Evolutionary conservation across 169 alveolate genomes (phyloP).

Genomic region (Eimeria zaria): DNA sequence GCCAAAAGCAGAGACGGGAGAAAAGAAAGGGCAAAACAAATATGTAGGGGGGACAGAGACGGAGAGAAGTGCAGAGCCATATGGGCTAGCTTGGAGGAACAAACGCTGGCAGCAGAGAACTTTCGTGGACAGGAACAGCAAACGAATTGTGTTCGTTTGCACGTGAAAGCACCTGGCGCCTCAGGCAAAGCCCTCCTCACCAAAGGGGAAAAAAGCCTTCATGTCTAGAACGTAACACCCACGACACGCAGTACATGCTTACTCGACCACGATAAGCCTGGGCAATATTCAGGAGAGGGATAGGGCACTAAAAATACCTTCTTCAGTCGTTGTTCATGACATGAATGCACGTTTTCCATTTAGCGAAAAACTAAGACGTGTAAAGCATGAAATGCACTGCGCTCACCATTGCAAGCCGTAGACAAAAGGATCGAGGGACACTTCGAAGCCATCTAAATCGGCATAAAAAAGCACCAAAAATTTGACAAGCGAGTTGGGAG

Average conservation of each 20-base stretch:
- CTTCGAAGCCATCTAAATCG: slow-evolving; percentile 23
- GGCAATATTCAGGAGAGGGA: not conserved
- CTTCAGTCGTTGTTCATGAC: not conserved
- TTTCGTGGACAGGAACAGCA: not conserved
- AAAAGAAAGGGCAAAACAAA: not conserved
- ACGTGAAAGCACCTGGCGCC: not conserved
- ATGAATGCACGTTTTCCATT: not conserved
- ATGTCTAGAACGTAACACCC: not conserved
- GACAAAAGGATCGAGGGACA: not conserved
- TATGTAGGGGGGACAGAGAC: not conserved
- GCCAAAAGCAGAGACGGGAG: not conserved
- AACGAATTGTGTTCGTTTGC: not conserved
- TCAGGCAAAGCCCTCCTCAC: not conserved
- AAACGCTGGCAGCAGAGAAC: not conserved
- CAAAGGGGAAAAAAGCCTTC: not conserved
- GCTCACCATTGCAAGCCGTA: slow-evolving; percentile 42
- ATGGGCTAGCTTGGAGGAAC: not conserved
- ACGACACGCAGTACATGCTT: not conserved
- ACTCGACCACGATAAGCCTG: not conserved
- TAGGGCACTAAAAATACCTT: not conserved
- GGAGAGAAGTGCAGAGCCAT: not conserved
- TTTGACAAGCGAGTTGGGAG: not conserved
- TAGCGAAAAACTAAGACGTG: not conserved
- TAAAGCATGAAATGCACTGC: not conserved
- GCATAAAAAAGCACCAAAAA: not conserved